Evolutionary conservation across 768 basidiomycete genomes (phyloP), one percentile per base, ranked within the genome.

Genomic region (Leccinum subtestaceum): DNA sequence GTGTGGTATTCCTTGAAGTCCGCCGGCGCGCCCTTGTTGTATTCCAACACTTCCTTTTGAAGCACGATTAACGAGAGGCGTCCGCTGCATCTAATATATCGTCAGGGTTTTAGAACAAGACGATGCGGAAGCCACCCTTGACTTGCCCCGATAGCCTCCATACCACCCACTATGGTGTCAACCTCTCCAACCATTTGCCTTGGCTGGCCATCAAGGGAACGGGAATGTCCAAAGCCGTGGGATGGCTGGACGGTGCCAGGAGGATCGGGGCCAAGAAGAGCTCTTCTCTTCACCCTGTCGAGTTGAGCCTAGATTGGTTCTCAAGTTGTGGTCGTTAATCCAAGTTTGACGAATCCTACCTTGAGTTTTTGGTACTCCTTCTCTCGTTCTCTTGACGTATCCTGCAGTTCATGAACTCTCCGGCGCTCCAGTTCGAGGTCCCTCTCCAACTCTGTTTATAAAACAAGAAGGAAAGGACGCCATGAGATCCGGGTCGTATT

Each of bases 281-380:
- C 83, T 65, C 84, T 93, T 57, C 91, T 83, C 74, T 91, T 94
- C 63, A 92, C 80, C 68, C 89, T 91, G 69, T 94, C 92, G 60
- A 88, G 83, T 65, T 91, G 89, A 45, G 75, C 76, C 91, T 93
- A 58, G 29, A 50, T 38, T 47, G 53, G 9, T 53, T 55, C 29
- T 55, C 48, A 40, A 19, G 47, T 21, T 7, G 36, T 27, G 27
- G 31, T 49, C 27, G n/a, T 49, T 17, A 0, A 55, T 43, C 36
- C 36, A 43, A 25, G 21, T 17, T 49, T 1, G 38, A 50, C 7
- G 11, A 32, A 55, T 29, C 53, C 31, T 29, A 84, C 92, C 80
- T 93, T 94, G 43, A 94, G 81, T 68, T 91, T 93, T 57, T 89
- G 88, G 67, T 93, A 94, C 66, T 93, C 93, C 66, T 88, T 92